phyloP scores from a whole-genome alignment of 2,329 filamentous ascomycete species.

The Colletotrichum coccodes region DNA sequence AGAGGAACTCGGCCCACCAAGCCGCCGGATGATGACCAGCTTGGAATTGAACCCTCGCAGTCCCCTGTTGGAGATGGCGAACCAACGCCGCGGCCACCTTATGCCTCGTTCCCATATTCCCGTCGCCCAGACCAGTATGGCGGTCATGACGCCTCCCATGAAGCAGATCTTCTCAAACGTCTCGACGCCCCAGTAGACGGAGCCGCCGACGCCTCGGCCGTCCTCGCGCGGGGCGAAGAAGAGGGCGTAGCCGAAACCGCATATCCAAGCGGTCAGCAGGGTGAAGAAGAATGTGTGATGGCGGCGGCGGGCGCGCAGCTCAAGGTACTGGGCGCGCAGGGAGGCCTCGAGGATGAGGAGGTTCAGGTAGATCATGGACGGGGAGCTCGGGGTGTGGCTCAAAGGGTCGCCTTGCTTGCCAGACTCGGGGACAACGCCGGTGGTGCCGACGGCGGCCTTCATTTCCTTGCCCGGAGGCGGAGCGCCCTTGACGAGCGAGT shows the following conservation, averaged over 20 bases:
- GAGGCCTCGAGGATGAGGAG: slow-evolving; percentile 96
- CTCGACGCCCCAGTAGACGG: slow-evolving; percentile 96
- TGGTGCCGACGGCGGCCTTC: slow-evolving; percentile 44
- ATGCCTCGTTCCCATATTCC: slow-evolving; percentile 97
- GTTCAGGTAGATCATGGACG: slow-evolving; percentile 97
- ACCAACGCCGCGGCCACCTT: slow-evolving; percentile 92
- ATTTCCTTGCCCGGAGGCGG: slow-evolving; percentile 70
- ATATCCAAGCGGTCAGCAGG: slow-evolving; percentile 82
- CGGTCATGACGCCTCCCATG: slow-evolving; percentile 89
- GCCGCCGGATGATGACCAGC: slow-evolving; percentile 86
- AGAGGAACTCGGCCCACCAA: slow-evolving; percentile 82
- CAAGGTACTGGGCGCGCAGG: slow-evolving; percentile 90
- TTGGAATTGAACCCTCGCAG: slow-evolving; percentile 95
- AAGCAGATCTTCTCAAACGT: slow-evolving; percentile 90
- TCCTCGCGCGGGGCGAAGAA: slow-evolving; percentile 98
- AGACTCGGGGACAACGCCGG: slow-evolving; percentile 54
- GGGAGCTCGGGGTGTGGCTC: slow-evolving; percentile 85
- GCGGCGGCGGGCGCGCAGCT: slow-evolving; percentile 85
- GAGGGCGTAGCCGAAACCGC: slow-evolving; percentile 87
- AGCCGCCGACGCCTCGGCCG: slow-evolving; percentile 88
- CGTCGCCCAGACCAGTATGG: slow-evolving; percentile 88
- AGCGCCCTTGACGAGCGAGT: slow-evolving; percentile 93
- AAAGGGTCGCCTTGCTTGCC: slow-evolving; percentile 74
- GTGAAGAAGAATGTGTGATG: slow-evolving; percentile 94
- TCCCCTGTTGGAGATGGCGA: slow-evolving; percentile 88